phyloP scores from a whole-genome alignment of 805 yeast genomes.

The Candida jianshihensis region DNA sequence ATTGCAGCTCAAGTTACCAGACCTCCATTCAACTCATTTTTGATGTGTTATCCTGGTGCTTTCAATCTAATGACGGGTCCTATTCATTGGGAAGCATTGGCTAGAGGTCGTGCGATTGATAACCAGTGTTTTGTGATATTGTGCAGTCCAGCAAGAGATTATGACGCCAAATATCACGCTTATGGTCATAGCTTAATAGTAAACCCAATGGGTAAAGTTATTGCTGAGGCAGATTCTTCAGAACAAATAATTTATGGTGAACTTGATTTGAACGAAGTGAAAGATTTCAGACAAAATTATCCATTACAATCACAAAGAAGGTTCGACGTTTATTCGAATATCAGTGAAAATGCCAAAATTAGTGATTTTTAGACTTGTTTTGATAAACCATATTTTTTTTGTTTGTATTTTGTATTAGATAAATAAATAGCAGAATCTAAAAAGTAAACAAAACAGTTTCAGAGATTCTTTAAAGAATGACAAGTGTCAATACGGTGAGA shows the following conservation, averaged over 20 bases:
- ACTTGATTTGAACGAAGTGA: constrained; percentile 50
- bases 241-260: constrained; percentile 69
- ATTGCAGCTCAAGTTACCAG: constrained; percentile 53
- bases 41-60: constrained; percentile 79
- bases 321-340: constrained; percentile 44
- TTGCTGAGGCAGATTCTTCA: constrained; percentile 67
- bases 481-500: no score
- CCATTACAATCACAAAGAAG: constrained; percentile 65
- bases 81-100: constrained; percentile 72
- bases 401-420: background rate
- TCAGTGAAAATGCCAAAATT: constrained; percentile 15
- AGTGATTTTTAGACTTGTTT: background rate
- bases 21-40: constrained; percentile 44
- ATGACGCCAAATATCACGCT: constrained; percentile 51
- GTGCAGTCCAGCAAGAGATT: constrained; percentile 86
- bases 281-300: constrained; percentile 50
- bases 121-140: constrained; percentile 66
- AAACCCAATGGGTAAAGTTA: constrained; percentile 52
- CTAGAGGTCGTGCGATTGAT: constrained; percentile 68
- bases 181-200: constrained; percentile 63
- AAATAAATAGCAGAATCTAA: background rate
- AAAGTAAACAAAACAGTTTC: background rate
- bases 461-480: background rate
- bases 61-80: constrained; percentile 84
- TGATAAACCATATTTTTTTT: no score